Evolutionary conservation across 768 basidiomycete species (phyloP).

Genomic region (Sarcomyxa edulis): DNA sequence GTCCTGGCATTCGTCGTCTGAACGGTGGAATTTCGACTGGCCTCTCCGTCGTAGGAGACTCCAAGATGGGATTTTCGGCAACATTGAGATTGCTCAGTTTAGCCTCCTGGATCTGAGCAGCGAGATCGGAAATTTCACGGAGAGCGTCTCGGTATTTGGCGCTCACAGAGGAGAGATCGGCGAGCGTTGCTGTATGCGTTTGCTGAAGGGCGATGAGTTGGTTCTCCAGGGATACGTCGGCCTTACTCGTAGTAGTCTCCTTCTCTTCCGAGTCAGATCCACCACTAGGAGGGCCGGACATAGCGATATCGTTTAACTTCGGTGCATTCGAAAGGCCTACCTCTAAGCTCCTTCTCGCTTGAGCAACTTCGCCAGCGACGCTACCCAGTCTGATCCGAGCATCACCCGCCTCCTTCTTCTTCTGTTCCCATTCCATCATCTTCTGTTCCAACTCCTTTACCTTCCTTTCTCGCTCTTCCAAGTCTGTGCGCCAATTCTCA

Average conservation of each 20-base stretch:
- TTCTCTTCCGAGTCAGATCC: slow-evolving; percentile 19
- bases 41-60: slow-evolving; percentile 31
- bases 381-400: slow-evolving; percentile 61
- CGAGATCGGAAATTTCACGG: slow-evolving; percentile 88
- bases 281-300: slow-evolving; percentile 19
- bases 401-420: slow-evolving; percentile 61
- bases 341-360: slow-evolving; percentile 65
- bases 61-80: slow-evolving; percentile 29
- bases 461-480: slow-evolving; percentile 77
- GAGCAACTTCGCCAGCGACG: slow-evolving; percentile 66
- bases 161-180: slow-evolving; percentile 73
- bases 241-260: slow-evolving; percentile 20
- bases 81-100: slow-evolving; percentile 54
- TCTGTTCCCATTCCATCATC: slow-evolving; percentile 75
- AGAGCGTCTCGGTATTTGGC: slow-evolving; percentile 86
- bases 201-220: slow-evolving; percentile 77
- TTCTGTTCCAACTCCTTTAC: slow-evolving; percentile 74
- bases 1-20: slow-evolving; percentile 49
- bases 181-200: slow-evolving; percentile 74
- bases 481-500: slow-evolving; percentile 76
- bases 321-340: slow-evolving; percentile 31
- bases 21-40: slow-evolving; percentile 30
- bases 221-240: slow-evolving; percentile 40
- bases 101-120: slow-evolving; percentile 84
- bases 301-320: slow-evolving; percentile 15